A percentile compares a stretch with the other conserved stretches of the same genome.
These are phyloP conservation scores for Rusavskia elegans DNA, from an alignment of 495 filamentous ascomycete species.

Conservation along the genomic window DNA sequence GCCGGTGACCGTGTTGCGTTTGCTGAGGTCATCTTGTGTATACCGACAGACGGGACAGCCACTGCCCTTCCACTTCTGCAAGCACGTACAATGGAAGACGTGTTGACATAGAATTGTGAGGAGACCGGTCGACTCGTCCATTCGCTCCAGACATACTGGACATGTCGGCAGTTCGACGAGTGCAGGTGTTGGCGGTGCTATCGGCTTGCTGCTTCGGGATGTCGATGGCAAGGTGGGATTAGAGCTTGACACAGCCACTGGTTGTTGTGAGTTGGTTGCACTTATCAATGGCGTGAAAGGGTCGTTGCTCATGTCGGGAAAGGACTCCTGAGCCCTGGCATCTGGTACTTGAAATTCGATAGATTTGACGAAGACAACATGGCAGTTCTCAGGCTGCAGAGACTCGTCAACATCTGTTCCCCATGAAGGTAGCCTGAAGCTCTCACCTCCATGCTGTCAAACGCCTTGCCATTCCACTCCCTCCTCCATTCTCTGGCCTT, in stretches of 20 bases:
- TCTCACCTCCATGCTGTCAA: slow-evolving; percentile 82
- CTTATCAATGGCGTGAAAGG: slow-evolving; percentile 40
- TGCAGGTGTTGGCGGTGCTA: slow-evolving; percentile 80
- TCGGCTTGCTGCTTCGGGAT: slow-evolving; percentile 55
- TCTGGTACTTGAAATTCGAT: slow-evolving; percentile 49
- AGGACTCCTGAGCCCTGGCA: slow-evolving; percentile 21
- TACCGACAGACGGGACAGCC: slow-evolving; percentile 93
- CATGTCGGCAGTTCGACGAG: slow-evolving; percentile 89
- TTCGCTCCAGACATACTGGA: slow-evolving; percentile 89
- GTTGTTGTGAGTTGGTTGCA: slow-evolving; percentile 12
- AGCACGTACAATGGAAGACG: slow-evolving; percentile 92
- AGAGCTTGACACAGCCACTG: slow-evolving; percentile 25
- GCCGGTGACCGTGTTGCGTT: slow-evolving; percentile 14
- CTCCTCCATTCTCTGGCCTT: slow-evolving; percentile 66
- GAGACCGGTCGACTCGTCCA: slow-evolving; percentile 92
- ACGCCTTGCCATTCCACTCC: slow-evolving; percentile 87
- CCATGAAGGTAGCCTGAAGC: slow-evolving; percentile 1
- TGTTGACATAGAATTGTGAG: slow-evolving; percentile 96
- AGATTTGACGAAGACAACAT: slow-evolving; percentile 88
- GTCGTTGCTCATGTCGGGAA: slow-evolving; percentile 46
- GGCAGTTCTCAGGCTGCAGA: slow-evolving; percentile 78
- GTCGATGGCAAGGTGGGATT: slow-evolving; percentile 32
- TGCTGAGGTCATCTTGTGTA: slow-evolving; percentile 40
- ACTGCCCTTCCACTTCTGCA: slow-evolving; percentile 88
- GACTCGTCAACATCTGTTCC: background rate